Evolutionary conservation across 768 basidiomycete species (phyloP).

Genomic region (Calocera viscosa): DNA sequence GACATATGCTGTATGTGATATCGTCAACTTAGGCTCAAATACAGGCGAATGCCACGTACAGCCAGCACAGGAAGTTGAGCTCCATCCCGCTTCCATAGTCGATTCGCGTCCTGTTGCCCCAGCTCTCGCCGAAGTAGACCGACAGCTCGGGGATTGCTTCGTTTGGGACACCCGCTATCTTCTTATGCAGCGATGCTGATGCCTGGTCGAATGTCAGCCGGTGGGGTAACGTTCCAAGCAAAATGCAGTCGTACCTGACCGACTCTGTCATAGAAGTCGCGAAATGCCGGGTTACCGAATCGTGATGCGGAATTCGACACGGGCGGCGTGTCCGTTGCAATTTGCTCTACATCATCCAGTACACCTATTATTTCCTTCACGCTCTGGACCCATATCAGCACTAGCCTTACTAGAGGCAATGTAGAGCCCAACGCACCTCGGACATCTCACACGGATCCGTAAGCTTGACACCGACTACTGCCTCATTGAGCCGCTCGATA

Average conservation of each 20-base stretch:
- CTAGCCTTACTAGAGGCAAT: neutral
- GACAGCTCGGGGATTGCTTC: slow-evolving; percentile 57
- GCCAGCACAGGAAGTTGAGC: slow-evolving; percentile 90
- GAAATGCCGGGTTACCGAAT: slow-evolving; percentile 96
- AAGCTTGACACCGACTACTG: slow-evolving; percentile 65
- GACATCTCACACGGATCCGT: slow-evolving; percentile 47
- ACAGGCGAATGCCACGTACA: slow-evolving; percentile 42
- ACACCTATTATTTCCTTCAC: slow-evolving; percentile 48
- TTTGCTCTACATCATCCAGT: slow-evolving; percentile 51
- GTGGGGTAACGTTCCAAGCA: neutral
- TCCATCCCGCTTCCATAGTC: slow-evolving; percentile 99
- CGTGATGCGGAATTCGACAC: slow-evolving; percentile 82
- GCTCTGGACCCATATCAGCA: slow-evolving; percentile 35
- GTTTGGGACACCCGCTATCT: slow-evolving; percentile 43
- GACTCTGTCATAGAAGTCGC: slow-evolving; percentile 78
- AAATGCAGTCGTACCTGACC: slow-evolving; percentile 37
- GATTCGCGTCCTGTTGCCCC: slow-evolving; percentile 84
- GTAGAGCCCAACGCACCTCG: slow-evolving; percentile 34
- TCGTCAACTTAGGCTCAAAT: neutral
- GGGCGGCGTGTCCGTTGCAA: slow-evolving; percentile 63
- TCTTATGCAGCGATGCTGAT: slow-evolving; percentile 45
- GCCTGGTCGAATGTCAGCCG: slow-evolving; percentile 27
- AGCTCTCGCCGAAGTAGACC: slow-evolving; percentile 70
- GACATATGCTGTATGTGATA: slow-evolving; percentile 52
- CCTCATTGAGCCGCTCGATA: slow-evolving; percentile 60